Base-by-base conservation (phyloP, 169 alveolate genomes). In the Plasmodium inui region DNA sequence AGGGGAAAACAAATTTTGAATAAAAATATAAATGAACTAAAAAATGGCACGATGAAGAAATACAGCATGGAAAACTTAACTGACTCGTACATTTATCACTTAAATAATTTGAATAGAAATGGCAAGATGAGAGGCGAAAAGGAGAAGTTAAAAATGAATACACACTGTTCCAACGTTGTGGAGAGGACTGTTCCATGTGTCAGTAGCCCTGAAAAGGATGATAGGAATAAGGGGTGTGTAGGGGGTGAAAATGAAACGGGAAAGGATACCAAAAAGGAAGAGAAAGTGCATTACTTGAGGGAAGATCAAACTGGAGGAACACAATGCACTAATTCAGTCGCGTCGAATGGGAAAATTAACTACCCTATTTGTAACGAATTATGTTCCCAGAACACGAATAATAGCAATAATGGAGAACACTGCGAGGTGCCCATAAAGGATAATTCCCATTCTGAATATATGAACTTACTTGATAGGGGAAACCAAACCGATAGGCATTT, bases 11-110 rank as follows among this genome's bases (percentile, higher is more conserved):
- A 67, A 61, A 50, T 19, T 50, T 74, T 50, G 44, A 50, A 44
- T 85, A 74, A 8, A 53, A 57, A 78, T n/a, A 82, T 28, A 22
- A 17, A 41, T 5, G 73, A 61, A 22, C 14, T 70, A 14, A 39
- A 19, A 22, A 61, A 55, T 30, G 34, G 26, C 22, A 50, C 12
- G 32, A 72, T 22, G 30, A 70, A 55, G 67, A 70, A 39, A 22
- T 32, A 44, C 30, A 44, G 39, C 41, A 53, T 41, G 10, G 86
- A 44, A 37, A 2, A 19, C 28, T 39, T 81, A 70, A 82, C 91
- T 12, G 85, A 91, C 76, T 91, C 92, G 8, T 71, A 82, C 28
- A 82, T 71, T 19, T 81, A 81, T 82, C 92, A 91, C 61, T 91
- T 91, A 82, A 91, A 81, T 71, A 91, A 91, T 50, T 41, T 82